Evolutionary conservation across 345 rosid species (phyloP), one percentile per base, ranked within the genome.

Genomic region (Ceriops decandra): DNA sequence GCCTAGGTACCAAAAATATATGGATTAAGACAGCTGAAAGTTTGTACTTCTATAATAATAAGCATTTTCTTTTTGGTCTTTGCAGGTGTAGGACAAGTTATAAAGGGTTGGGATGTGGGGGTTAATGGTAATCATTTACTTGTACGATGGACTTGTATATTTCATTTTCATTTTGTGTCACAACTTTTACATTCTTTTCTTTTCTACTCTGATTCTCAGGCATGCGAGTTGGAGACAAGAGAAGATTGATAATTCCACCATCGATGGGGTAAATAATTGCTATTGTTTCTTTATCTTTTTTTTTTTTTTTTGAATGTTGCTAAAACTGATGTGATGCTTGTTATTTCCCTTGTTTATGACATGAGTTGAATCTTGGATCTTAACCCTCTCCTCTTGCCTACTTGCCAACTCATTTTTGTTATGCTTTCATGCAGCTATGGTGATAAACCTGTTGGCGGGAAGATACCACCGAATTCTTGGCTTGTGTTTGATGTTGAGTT

Each of bases 41-140:
- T 60, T 68, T 15, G 54, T 65, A 65, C n/a, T 6, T 72, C 56
- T 1, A 11, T 42, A 8, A 13, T 31, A 49, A n/a, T 68, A 30
- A 56, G 22, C 56, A 42, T 62, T 70, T 66, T 62, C 53, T 35
- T 67, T 28, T 63, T 52, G 65, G 63, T 82, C 35, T 66, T 24
- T 73, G 66, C 77, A 95, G 98, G 99, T 66, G 72, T 88, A 1
- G 98, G 98, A 46, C 79, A 87, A 77, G 99, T 95, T 69, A 95
- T 95, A 60, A 88, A 88, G 80, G 99, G 98, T 71, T 95, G 98
- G 99, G 99, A 95, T 81, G 92, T 92, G 64, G 99, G 98, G 22
- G 92, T 95, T 57, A 80, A 79, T 27, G 98, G 99, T 95, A 82
- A 79, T 59, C 58, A 62, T 31, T 62, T n/a, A 63, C 38, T 30